Percentiles rank a stretch among this genome's conserved stretches.
phyloP scores from a whole-genome alignment of 495 filamentous ascomycete species.

The Podospora anserina region DNA sequence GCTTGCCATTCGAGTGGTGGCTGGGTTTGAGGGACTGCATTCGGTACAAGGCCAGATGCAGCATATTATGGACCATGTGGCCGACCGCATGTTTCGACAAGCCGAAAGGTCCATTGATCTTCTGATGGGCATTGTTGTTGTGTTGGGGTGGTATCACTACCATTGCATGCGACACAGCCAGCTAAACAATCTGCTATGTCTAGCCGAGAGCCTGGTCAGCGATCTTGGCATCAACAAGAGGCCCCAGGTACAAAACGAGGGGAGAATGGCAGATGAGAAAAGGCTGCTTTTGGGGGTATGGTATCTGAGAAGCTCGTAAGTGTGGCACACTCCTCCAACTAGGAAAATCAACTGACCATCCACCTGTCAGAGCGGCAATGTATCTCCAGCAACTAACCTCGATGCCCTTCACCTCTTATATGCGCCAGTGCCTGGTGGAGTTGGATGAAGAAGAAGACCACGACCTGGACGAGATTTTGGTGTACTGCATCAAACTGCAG shows the following conservation, averaged over 20 bases:
- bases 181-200: slow-evolving; percentile 43
- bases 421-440: slow-evolving; percentile 36
- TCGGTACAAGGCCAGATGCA: slow-evolving; percentile 39
- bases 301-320: slow-evolving; percentile 42
- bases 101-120: slow-evolving; percentile 48
- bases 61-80: slow-evolving; percentile 39
- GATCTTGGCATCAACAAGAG: slow-evolving; percentile 45
- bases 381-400: slow-evolving; percentile 34
- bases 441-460: slow-evolving; percentile 33
- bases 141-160: slow-evolving; percentile 47
- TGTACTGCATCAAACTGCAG: slow-evolving; percentile 38
- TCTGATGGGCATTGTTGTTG: slow-evolving; percentile 47
- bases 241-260: slow-evolving; percentile 19
- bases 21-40: slow-evolving; percentile 38
- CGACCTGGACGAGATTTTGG: slow-evolving; percentile 33
- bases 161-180: slow-evolving; percentile 42
- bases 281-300: slow-evolving; percentile 39
- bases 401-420: slow-evolving; percentile 35
- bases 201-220: slow-evolving; percentile 45
- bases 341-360: too few relatives aligned
- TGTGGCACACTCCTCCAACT: background rate
- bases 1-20: slow-evolving; percentile 37
- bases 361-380: slow-evolving; percentile 20
- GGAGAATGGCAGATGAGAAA: slow-evolving; percentile 35
- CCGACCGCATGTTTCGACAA: slow-evolving; percentile 45